Conservation (phyloP, 495 filamentous ascomycete species). For the Neurospora intermedia region DNA sequence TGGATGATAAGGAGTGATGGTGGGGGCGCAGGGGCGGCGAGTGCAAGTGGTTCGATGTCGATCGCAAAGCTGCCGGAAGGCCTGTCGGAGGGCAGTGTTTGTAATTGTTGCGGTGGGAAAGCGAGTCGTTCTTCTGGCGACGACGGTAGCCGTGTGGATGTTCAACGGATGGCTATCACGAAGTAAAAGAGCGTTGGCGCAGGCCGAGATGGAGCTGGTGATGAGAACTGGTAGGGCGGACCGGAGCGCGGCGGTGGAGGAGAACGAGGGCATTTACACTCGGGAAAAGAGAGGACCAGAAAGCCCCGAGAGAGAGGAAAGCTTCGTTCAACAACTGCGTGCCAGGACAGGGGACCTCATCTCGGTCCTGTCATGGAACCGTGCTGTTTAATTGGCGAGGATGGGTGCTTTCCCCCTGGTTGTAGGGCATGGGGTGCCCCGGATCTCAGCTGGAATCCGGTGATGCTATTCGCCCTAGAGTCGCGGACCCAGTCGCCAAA, state of each 20-base stretch:
- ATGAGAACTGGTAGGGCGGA: not conserved
- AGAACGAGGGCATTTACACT: conserved; percentile 23
- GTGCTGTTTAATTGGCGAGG: not conserved
- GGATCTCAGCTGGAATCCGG: not conserved
- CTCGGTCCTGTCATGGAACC: conserved; percentile 5
- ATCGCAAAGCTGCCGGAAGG: conserved; percentile 1
- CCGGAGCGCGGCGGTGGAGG: conserved; percentile 5
- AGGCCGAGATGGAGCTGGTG: conserved; percentile 24
- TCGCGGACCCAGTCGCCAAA: not conserved
- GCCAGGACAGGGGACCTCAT: not conserved
- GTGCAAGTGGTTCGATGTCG: conserved; percentile 13
- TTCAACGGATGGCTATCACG: conserved; percentile 22
- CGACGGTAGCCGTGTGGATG: conserved; percentile 22
- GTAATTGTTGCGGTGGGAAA: conserved; percentile 1
- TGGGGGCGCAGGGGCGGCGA: conserved; percentile 10
- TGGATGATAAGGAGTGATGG: conserved; percentile 18
- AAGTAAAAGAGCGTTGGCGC: conserved; percentile 26
- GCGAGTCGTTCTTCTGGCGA: conserved; percentile 24
- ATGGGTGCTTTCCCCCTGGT: not conserved
- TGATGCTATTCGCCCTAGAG: not conserved
- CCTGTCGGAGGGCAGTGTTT: not conserved
- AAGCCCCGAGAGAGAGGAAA: not conserved
- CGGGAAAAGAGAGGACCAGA: conserved; percentile 3
- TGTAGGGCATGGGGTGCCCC: not conserved
- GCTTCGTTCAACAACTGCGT: not conserved